These are phyloP conservation scores for Cyclostephanos tholiformis DNA, from an alignment of 108 stramenopile species.

Conservation along the genomic window DNA sequence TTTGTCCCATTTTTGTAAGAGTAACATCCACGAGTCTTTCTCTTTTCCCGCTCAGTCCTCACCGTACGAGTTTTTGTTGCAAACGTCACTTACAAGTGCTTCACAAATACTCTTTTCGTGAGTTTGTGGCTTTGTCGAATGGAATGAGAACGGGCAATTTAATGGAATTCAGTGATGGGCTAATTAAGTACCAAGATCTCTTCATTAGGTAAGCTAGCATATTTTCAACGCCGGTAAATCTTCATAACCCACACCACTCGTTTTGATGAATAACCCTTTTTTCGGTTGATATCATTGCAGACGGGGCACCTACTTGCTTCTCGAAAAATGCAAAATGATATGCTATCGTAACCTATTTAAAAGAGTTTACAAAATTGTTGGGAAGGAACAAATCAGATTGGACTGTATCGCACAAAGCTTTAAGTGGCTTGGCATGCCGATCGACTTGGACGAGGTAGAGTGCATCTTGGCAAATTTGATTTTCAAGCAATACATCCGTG, in stretches of 20 bases:
- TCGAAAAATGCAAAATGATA: conserved; percentile 94
- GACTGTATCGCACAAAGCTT: conserved; percentile 67
- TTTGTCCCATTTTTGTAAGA: conserved; percentile 23
- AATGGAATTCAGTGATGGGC: conserved; percentile 82
- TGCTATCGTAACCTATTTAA: conserved; percentile 96
- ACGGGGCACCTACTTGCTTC: conserved; percentile 89
- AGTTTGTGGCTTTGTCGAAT: conserved; percentile 79
- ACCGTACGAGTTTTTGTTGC: conserved; percentile 2
- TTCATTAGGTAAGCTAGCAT: conserved; percentile 63
- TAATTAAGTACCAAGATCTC: conserved; percentile 79
- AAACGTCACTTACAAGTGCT: conserved; percentile 50
- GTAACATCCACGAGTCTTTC: not conserved
- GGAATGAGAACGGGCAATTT: conserved; percentile 86
- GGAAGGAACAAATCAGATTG: conserved; percentile 74
- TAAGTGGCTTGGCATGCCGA: conserved; percentile 83
- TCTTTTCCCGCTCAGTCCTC: not conserved
- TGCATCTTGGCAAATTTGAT: conserved; percentile 97
- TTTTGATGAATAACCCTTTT: conserved; percentile 2
- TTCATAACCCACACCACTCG: not conserved
- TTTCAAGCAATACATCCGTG: conserved; percentile 84
- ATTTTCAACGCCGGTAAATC: not conserved
- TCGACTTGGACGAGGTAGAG: conserved; percentile 94
- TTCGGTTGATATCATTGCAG: conserved; percentile 36
- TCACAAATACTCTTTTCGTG: conserved; percentile 81
- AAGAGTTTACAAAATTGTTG: conserved; percentile 73